Evolutionary conservation across 768 basidiomycete genomes (phyloP).

Genomic region (Plicaturopsis crispa): DNA sequence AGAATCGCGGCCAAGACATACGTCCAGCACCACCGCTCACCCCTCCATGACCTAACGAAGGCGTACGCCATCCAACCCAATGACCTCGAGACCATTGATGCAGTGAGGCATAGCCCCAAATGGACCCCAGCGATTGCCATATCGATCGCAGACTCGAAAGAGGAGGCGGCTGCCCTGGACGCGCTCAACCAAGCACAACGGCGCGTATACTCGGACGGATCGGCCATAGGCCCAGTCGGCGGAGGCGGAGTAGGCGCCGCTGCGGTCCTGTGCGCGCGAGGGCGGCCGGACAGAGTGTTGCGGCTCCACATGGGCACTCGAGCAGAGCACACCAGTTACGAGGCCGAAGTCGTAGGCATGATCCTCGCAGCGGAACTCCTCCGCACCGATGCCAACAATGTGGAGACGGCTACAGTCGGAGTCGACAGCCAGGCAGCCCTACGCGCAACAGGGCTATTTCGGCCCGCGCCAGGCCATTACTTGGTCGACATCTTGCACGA

Average conservation of each 20-base stretch:
- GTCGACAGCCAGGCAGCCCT: conserved; percentile 12
- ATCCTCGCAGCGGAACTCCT: conserved; percentile 8
- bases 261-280: conserved; percentile 1
- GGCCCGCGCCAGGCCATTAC: conserved; percentile 1
- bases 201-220: conserved; percentile 11
- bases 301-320: conserved; percentile 1
- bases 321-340: conserved; percentile 9
- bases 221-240: conserved; percentile 4
- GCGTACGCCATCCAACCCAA: not conserved
- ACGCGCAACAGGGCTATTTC: not conserved
- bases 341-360: conserved; percentile 10
- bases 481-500: not conserved
- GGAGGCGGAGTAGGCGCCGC: conserved; percentile 5
- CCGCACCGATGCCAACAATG: not conserved
- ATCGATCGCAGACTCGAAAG: not conserved
- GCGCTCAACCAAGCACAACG: not conserved
- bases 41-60: conserved; percentile 11
- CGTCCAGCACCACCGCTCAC: conserved; percentile 5
- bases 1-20: not conserved
- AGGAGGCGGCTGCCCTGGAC: not conserved
- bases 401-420: not conserved
- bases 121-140: not conserved
- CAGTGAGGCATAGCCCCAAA: not conserved
- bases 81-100: not conserved
- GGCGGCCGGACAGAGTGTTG: no score